Evolutionary conservation across 2,329 filamentous ascomycete genomes (phyloP), one percentile per base, ranked within the genome.

Genomic region (Botrytis galanthina): DNA sequence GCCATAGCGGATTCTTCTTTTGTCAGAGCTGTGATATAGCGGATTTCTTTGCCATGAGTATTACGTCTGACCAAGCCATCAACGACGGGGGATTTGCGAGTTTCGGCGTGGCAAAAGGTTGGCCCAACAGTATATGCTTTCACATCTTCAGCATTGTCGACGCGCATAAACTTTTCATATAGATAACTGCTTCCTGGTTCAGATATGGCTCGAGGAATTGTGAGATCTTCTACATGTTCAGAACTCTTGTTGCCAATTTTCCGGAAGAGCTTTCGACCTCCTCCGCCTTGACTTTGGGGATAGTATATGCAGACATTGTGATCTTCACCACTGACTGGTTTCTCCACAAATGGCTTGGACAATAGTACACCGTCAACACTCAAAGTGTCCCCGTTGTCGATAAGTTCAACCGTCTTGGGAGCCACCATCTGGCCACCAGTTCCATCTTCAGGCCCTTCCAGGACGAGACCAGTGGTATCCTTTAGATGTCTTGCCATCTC

Each of bases 171-270:
- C 81, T 97, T 94, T 82, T 99, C 96, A 82, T 98, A 99, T 75
- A 99, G 90, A 84, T 95, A 99, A 82, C 95, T 98, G 79, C 92
- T 90, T 32, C 87, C 87, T 0, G 90, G 89, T 77, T 98, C 94
- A 0, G 92, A 92, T 75, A 98, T 92, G 70, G 91, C 94, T 54
- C 95, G 87, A 18, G 96, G 96, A 29, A 93, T 83, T 26, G 85
- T 89, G 74, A 99, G 87, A 18, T 91, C 90, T 26, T 92, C 88
- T 74, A 98, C 92, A 80, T 92, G 97, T 82, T 99, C 97, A 1
- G 95, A 98, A 82, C 95, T 98, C 84, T 99, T 99, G 86, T 99
- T 99, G 79, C 97, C 97, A 79, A 99, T 93, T 83, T 99, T 99
- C 73, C 96, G 89, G 84, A 99, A 99, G 5, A 99, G 88, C 77